Evolutionary conservation across 108 stramenopile species (phyloP), one percentile per base, ranked within the genome.

Genomic region (Nitzschia sp.): DNA sequence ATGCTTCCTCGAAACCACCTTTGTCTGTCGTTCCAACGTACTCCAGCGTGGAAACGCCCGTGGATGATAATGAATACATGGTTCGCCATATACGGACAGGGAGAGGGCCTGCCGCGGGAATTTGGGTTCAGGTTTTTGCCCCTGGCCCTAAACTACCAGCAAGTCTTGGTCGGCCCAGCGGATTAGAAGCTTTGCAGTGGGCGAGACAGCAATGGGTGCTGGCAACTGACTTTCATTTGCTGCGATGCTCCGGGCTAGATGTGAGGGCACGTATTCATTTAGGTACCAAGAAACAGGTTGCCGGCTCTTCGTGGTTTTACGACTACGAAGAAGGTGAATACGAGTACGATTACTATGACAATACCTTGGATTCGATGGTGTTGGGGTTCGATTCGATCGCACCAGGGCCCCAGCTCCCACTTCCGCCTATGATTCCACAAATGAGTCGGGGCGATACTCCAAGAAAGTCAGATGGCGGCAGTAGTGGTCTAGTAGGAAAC

Each of bases 241-340:
- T 92, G 22, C 79, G 84, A 22, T 87, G 83, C 50, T 92, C 90
- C 47, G 90, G 90, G 6, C 15, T 92, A 27, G 90, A 92, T 55
- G 66, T 92, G 31, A 84, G 82, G 27, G 81, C 87, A 1, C 72
- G 84, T 41, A 79, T 89, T 25, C 66, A 85, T 21, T 23, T 85
- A 35, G 87, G 85, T 44, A 77, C 83, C 23, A 79, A 68, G 44
- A 59, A 79, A 33, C 69, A 64, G 22, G 63, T 45, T 2, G 58
- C 57, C 19, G 54, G 65, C 3, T 61, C 45, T 21, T 74, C 73
- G 3, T 74, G 73, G 73, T 72, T 61, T 28, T 71, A 53, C 33
- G 60, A 58, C 30, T 34, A 60, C 23, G 58, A 52, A 4, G 62
- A 64, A 32, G 71, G 72, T 53, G 57, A 57, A 29, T 30, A 53